phyloP scores from a whole-genome alignment of 441 rosid species.

The Mallotus repandus region DNA sequence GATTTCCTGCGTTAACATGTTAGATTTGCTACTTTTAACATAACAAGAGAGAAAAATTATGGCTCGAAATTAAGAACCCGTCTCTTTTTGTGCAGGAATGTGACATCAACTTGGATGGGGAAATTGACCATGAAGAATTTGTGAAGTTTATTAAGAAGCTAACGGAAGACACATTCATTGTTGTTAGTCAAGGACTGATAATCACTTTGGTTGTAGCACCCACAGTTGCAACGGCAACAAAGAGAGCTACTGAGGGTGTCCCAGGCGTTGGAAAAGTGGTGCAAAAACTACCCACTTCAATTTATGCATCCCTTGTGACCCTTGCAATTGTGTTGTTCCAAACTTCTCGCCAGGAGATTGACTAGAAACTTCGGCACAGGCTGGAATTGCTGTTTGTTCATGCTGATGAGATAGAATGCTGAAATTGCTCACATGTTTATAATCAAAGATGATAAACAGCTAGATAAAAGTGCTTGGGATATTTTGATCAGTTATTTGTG shows the following conservation, averaged over 20 bases:
- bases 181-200: slow-evolving; percentile 79
- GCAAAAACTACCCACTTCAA: slow-evolving; percentile 69
- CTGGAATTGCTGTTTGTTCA: neutral
- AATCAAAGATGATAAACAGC: neutral
- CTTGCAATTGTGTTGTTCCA: slow-evolving; percentile 70
- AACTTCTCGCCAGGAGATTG: slow-evolving; percentile 32
- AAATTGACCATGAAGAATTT: slow-evolving; percentile 70
- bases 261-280: slow-evolving; percentile 83
- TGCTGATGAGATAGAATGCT: neutral
- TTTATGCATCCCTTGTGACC: slow-evolving; percentile 80
- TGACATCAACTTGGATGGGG: slow-evolving; percentile 78
- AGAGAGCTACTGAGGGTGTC: slow-evolving; percentile 80
- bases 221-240: slow-evolving; percentile 78
- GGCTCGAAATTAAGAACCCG: too few relatives aligned
- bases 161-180: slow-evolving; percentile 54
- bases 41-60: too few relatives aligned
- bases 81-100: slow-evolving; percentile 45
- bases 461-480: too few relatives aligned
- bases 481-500: too few relatives aligned
- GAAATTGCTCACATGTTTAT: neutral
- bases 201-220: slow-evolving; percentile 80
- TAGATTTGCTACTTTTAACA: too few relatives aligned
- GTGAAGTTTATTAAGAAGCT: slow-evolving; percentile 58
- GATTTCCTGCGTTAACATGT: too few relatives aligned
- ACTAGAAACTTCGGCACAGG: slow-evolving; percentile 16